Evolutionary conservation across 2,329 filamentous ascomycete species (phyloP).

Genomic region (Ophiostoma novo-ulmi): DNA sequence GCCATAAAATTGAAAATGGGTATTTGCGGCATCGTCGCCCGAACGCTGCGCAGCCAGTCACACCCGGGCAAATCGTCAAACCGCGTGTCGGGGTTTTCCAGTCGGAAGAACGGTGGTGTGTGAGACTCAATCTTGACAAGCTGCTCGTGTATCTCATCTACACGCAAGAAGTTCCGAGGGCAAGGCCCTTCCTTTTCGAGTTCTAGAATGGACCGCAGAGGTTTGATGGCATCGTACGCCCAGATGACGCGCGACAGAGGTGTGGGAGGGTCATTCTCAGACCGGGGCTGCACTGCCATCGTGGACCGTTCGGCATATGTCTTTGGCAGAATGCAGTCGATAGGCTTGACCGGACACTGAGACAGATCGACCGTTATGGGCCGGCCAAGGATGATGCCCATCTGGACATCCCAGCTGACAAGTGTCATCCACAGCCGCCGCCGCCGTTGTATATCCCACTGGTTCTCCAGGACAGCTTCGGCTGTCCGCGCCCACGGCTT

Average conservation of each 20-base stretch:
- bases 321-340: slow-evolving; percentile 48
- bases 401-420: slow-evolving; percentile 51
- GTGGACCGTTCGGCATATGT: slow-evolving; percentile 38
- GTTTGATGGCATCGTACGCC: slow-evolving; percentile 44
- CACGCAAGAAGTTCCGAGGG: slow-evolving; percentile 37
- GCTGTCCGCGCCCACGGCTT: slow-evolving; percentile 43
- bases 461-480: slow-evolving; percentile 49
- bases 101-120: slow-evolving; percentile 50
- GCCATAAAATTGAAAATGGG: slow-evolving; percentile 53
- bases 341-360: slow-evolving; percentile 45
- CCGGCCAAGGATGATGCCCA: slow-evolving; percentile 49
- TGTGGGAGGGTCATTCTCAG: slow-evolving; percentile 51
- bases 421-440: slow-evolving; percentile 54
- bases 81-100: slow-evolving; percentile 52
- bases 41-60: slow-evolving; percentile 47
- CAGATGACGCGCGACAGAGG: slow-evolving; percentile 51
- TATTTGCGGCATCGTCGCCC: slow-evolving; percentile 45
- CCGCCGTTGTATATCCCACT: slow-evolving; percentile 54
- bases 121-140: slow-evolving; percentile 45
- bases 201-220: slow-evolving; percentile 49
- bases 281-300: slow-evolving; percentile 45
- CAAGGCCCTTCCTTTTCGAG: slow-evolving; percentile 51
- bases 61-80: slow-evolving; percentile 52
- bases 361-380: slow-evolving; percentile 52
- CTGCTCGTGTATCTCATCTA: slow-evolving; percentile 50